phyloP scores from a whole-genome alignment of 2,329 filamentous ascomycete genomes.

The Stemphylium vesicarium region DNA sequence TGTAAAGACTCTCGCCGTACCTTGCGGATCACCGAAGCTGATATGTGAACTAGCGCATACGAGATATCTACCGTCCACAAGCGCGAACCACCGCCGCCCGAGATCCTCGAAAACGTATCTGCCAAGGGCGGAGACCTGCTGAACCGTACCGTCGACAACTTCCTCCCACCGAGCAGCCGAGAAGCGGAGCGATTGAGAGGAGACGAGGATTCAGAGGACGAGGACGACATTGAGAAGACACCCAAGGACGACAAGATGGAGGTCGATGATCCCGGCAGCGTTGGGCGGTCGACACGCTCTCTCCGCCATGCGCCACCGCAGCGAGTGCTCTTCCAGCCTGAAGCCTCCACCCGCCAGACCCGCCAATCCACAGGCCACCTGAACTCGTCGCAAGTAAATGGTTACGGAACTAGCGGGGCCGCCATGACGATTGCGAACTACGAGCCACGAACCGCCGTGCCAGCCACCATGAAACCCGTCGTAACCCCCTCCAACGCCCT shows the following conservation, averaged over 20 bases:
- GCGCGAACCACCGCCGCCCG: slow-evolving; percentile 82
- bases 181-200: slow-evolving; percentile 57
- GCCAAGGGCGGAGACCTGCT: slow-evolving; percentile 84
- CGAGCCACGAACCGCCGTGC: slow-evolving; percentile 68
- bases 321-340: slow-evolving; percentile 83
- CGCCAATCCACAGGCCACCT: slow-evolving; percentile 57
- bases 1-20: slow-evolving; percentile 22
- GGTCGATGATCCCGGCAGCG: slow-evolving; percentile 57
- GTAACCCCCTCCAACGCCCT: slow-evolving; percentile 78
- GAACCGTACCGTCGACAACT: slow-evolving; percentile 80
- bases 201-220: slow-evolving; percentile 60
- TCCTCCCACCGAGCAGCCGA: slow-evolving; percentile 57
- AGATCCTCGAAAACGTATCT: slow-evolving; percentile 80
- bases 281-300: slow-evolving; percentile 50
- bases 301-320: slow-evolving; percentile 84
- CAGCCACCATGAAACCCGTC: slow-evolving; percentile 74
- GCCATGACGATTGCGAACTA: slow-evolving; percentile 71
- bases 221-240: slow-evolving; percentile 51
- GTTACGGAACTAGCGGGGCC: slow-evolving; percentile 44
- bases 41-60: slow-evolving; percentile 63
- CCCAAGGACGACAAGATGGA: slow-evolving; percentile 59
- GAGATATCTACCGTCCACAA: slow-evolving; percentile 81
- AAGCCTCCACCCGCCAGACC: slow-evolving; percentile 70
- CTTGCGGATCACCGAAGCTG: slow-evolving; percentile 5
- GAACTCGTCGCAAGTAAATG: slow-evolving; percentile 54